Evolutionary conservation across 2,329 filamentous ascomycete species (phyloP).

Genomic region (Coleophoma crateriformis): DNA sequence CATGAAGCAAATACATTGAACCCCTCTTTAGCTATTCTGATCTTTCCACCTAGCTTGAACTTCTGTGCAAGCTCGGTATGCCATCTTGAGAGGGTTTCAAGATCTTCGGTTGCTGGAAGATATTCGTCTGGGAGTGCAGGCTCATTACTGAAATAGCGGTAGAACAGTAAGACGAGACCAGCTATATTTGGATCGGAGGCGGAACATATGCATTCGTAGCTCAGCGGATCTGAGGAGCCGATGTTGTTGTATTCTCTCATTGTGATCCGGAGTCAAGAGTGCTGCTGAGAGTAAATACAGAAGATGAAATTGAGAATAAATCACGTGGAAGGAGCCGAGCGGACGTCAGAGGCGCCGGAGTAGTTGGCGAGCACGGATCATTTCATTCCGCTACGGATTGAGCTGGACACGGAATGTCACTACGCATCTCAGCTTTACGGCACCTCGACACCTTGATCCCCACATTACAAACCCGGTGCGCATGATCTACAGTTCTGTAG

Average conservation of each 20-base stretch:
- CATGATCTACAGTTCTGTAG: too few species aligned
- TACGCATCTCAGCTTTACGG: too few species aligned
- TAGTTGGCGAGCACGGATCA: too few species aligned
- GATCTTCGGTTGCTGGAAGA: constrained; percentile 3
- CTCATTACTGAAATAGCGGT: constrained; percentile 23
- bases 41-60: constrained; percentile 21
- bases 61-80: constrained; percentile 13
- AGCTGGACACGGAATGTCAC: too few species aligned
- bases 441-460: too few species aligned
- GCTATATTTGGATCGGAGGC: constrained; percentile 6
- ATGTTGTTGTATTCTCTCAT: background rate
- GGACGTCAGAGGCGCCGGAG: too few species aligned
- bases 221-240: constrained; percentile 23
- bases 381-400: too few species aligned
- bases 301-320: too few species aligned
- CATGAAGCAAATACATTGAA: constrained; percentile 15
- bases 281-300: too few species aligned
- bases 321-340: too few species aligned
- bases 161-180: constrained; percentile 26
- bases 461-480: too few species aligned
- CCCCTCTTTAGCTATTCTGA: constrained; percentile 24
- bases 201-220: constrained; percentile 24
- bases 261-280: too few species aligned
- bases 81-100: constrained; percentile 14
- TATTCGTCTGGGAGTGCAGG: constrained; percentile 13